Conservation (phyloP, 345 rosid genomes). For the Eucalyptus cladocalyx region DNA sequence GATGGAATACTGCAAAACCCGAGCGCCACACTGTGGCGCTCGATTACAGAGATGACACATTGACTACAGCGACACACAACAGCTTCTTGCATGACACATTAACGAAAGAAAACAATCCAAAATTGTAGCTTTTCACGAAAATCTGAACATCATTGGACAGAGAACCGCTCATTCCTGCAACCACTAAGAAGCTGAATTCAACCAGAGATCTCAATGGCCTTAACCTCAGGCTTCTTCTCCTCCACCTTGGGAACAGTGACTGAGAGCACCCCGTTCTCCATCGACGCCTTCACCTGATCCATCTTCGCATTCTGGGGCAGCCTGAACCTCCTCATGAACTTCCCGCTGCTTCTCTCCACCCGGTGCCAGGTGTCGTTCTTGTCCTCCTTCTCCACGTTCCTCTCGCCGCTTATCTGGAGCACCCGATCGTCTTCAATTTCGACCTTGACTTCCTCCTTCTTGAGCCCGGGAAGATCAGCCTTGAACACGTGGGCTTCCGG, state of each 20-base stretch:
- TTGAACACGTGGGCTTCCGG: constrained; percentile 5
- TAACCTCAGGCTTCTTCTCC: constrained; percentile 1
- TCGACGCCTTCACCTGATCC: neutral
- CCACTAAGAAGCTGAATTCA: neutral
- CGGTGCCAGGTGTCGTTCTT: constrained; percentile 9
- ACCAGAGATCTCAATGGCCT: constrained; percentile 3
- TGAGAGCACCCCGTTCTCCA: constrained; percentile 6
- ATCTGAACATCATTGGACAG: neutral
- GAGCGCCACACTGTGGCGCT: neutral
- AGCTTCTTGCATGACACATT: too few relatives aligned
- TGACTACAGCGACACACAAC: too few relatives aligned
- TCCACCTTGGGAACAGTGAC: constrained; percentile 1
- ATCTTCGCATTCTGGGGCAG: constrained; percentile 1
- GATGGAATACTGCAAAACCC: neutral
- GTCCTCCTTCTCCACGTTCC: constrained; percentile 7
- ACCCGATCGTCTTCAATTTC: constrained; percentile 7
- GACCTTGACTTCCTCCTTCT: constrained; percentile 6
- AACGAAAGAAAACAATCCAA: too few relatives aligned
- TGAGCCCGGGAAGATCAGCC: constrained; percentile 10
- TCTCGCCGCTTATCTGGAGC: constrained; percentile 9
- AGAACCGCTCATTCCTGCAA: neutral
- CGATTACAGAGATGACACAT: neutral
- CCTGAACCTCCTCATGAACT: constrained; percentile 8
- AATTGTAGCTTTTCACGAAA: neutral
- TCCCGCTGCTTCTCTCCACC: constrained; percentile 5